Conservation (phyloP, 2,329 filamentous ascomycete species). For the Leptographium flavum region DNA sequence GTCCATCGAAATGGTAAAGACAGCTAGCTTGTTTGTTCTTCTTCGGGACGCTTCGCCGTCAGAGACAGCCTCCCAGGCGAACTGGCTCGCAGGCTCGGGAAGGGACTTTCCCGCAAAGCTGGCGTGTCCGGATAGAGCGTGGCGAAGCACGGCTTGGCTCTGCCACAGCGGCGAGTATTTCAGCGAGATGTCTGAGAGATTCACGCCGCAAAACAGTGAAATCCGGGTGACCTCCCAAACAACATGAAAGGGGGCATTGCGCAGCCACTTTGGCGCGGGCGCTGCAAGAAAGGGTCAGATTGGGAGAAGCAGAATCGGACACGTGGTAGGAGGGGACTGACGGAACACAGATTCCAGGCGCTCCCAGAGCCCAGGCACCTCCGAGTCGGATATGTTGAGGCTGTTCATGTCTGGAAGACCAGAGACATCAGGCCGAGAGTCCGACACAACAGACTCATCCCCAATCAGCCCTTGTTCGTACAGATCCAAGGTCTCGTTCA, state of each 20-base stretch:
- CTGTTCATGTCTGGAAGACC: constrained; percentile 1
- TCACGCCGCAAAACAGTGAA: constrained; percentile 28
- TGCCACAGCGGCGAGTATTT: constrained; percentile 26
- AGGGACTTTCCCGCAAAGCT: constrained; percentile 29
- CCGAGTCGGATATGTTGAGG: neutral
- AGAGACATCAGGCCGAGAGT: constrained; percentile 1
- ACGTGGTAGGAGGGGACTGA: constrained; percentile 14
- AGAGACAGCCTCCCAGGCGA: constrained; percentile 32
- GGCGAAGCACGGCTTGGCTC: constrained; percentile 29
- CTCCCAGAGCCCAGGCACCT: constrained; percentile 10
- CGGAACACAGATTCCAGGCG: constrained; percentile 25
- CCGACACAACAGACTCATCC: neutral
- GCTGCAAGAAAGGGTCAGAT: constrained; percentile 15
- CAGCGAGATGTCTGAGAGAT: constrained; percentile 21
- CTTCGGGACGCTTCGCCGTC: neutral
- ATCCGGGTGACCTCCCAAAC: constrained; percentile 38
- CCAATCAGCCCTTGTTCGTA: neutral
- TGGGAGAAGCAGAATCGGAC: neutral
- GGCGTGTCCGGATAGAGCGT: constrained; percentile 22
- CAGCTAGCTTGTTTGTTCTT: constrained; percentile 23
- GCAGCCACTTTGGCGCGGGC: constrained; percentile 24
- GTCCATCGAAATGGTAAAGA: constrained; percentile 27
- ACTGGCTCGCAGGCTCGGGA: constrained; percentile 28
- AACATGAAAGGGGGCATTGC: constrained; percentile 31
- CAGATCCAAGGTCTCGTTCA: constrained; percentile 2